Evolutionary conservation across 176 grass and related monocot genomes (phyloP).

Genomic region (Coix lacrymajobi): DNA sequence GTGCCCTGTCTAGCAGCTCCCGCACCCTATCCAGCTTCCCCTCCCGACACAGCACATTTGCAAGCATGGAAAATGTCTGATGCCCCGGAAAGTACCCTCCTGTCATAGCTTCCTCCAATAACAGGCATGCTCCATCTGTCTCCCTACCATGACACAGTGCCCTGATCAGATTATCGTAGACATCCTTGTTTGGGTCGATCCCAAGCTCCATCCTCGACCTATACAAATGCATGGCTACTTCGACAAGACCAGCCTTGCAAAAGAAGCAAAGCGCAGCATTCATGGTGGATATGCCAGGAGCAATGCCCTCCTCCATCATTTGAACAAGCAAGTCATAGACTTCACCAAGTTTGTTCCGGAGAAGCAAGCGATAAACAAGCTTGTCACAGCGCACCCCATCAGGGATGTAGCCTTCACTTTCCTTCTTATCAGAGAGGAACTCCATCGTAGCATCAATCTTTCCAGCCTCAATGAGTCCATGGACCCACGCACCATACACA

Average conservation of each 20-base stretch:
- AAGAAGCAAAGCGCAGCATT: slow-evolving; percentile 84
- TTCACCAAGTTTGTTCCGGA: slow-evolving; percentile 48
- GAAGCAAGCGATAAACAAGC: slow-evolving; percentile 57
- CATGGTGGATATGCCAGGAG: slow-evolving; percentile 63
- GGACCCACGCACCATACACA: slow-evolving; percentile 62
- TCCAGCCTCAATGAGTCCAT: slow-evolving; percentile 40
- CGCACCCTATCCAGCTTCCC: slow-evolving; percentile 76
- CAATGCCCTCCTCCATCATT: slow-evolving; percentile 95
- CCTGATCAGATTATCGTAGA: slow-evolving; percentile 69
- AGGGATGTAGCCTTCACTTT: slow-evolving; percentile 68
- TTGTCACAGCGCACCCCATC: slow-evolving; percentile 36
- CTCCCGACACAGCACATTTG: slow-evolving; percentile 66
- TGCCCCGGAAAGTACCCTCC: slow-evolving; percentile 62
- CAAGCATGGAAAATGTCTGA: slow-evolving; percentile 65
- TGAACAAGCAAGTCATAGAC: slow-evolving; percentile 81
- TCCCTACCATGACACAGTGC: slow-evolving; percentile 61
- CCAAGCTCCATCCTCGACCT: slow-evolving; percentile 66
- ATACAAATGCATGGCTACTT: slow-evolving; percentile 75
- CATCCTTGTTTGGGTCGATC: slow-evolving; percentile 54
- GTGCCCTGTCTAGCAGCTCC: slow-evolving; percentile 60
- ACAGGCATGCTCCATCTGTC: slow-evolving; percentile 48
- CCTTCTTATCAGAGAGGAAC: slow-evolving; percentile 75
- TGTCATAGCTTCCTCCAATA: slow-evolving; percentile 68
- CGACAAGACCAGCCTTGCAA: slow-evolving; percentile 93
- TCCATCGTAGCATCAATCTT: slow-evolving; percentile 50